These are phyloP conservation scores for Pythium myriotylum DNA, from an alignment of 352 stramenopile species.

Conservation along the genomic window DNA sequence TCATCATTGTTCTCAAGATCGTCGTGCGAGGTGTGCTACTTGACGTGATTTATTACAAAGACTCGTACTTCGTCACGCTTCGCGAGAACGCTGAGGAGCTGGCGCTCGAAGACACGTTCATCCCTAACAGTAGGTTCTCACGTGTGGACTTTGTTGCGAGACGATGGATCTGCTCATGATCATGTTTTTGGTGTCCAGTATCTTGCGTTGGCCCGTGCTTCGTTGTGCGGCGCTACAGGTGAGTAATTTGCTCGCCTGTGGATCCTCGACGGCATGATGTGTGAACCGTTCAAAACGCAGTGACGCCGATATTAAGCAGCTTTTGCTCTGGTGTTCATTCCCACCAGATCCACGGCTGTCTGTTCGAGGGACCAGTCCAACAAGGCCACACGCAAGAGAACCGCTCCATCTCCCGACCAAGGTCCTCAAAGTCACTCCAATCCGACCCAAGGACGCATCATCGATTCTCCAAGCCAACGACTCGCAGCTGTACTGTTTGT, in stretches of 20 bases:
- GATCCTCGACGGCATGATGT: too few species aligned
- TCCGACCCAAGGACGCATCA: neutral
- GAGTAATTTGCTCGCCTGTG: neutral
- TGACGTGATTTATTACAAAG: constrained; percentile 55
- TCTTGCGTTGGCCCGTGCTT: constrained; percentile 55
- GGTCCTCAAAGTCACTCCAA: constrained; percentile 28
- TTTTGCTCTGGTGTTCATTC: constrained; percentile 64
- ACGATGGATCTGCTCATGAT: neutral
- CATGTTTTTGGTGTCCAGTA: constrained; percentile 33
- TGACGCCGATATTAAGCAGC: constrained; percentile 61
- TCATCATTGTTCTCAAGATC: constrained; percentile 70
- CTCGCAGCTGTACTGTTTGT: constrained; percentile 59
- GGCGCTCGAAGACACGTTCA: constrained; percentile 61
- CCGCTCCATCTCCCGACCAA: constrained; percentile 16
- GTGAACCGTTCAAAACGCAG: constrained; percentile 19
- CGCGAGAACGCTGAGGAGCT: constrained; percentile 58
- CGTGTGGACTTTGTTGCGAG: neutral
- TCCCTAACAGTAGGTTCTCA: constrained; percentile 45
- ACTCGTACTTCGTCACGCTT: constrained; percentile 66
- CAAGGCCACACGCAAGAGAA: too few species aligned
- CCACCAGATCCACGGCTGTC: constrained; percentile 13
- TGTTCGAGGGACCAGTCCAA: too few species aligned
- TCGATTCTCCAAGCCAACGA: constrained; percentile 53
- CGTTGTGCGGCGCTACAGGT: constrained; percentile 54
- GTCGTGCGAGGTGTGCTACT: constrained; percentile 67